phyloP scores from a whole-genome alignment of 495 filamentous ascomycete species.

The Aspergillus wentii region DNA sequence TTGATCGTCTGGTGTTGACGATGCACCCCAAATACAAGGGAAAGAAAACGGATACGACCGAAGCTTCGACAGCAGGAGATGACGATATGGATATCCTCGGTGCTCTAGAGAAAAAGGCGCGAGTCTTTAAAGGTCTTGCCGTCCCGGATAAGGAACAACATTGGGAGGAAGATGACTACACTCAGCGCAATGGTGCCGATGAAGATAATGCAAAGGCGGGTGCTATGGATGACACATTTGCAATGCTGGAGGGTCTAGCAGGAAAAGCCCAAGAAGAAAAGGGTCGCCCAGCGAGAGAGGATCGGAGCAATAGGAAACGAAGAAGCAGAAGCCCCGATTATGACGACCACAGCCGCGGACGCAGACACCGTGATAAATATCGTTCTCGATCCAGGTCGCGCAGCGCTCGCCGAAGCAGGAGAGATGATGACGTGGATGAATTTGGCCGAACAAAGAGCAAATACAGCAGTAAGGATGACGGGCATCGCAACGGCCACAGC shows the following conservation, averaged over 20 bases:
- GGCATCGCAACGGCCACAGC: slow-evolving; percentile 33
- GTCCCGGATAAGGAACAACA: slow-evolving; percentile 72
- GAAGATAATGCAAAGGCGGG: slow-evolving; percentile 40
- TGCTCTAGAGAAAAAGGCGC: slow-evolving; percentile 59
- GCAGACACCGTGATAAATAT: slow-evolving; percentile 47
- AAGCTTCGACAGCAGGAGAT: slow-evolving; percentile 9
- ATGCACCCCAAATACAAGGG: slow-evolving; percentile 85
- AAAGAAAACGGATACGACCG: slow-evolving; percentile 24
- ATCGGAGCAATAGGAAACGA: slow-evolving; percentile 56
- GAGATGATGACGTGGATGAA: slow-evolving; percentile 59
- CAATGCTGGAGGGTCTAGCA: slow-evolving; percentile 80
- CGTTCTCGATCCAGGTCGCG: slow-evolving; percentile 54
- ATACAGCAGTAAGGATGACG: slow-evolving; percentile 36
- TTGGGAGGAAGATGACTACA: slow-evolving; percentile 49
- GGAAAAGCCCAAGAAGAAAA: slow-evolving; percentile 53
- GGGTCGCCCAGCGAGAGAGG: slow-evolving; percentile 21
- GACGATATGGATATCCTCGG: slow-evolving; percentile 37
- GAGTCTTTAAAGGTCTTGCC: slow-evolving; percentile 83
- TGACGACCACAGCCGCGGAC: slow-evolving; percentile 50
- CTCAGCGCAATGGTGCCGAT: slow-evolving; percentile 14
- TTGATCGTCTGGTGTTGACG: slow-evolving; percentile 80
- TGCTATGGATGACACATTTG: slow-evolving; percentile 91
- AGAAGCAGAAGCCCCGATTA: slow-evolving; percentile 68
- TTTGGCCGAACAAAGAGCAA: slow-evolving; percentile 48
- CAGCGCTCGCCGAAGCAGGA: slow-evolving; percentile 40